These are phyloP conservation scores for Rhizophagus clarus DNA, from an alignment of 192 early-diverging fungal genomes.

Conservation along the genomic window DNA sequence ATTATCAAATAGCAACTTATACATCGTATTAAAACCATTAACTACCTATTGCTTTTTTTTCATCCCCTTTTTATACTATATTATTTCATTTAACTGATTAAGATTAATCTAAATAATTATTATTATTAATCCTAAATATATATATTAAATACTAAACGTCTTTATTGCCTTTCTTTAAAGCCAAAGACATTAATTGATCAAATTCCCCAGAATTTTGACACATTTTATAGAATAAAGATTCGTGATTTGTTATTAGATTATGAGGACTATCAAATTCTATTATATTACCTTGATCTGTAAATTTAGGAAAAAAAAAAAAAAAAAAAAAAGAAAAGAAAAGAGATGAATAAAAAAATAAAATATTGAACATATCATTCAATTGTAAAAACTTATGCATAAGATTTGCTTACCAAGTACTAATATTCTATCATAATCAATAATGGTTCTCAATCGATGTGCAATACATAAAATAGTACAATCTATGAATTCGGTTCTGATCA, in stretches of 20 bases:
- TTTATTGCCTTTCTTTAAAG: not conserved
- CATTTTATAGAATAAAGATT: constrained; percentile 73
- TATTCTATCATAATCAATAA: constrained; percentile 76
- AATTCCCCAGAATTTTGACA: constrained; percentile 85
- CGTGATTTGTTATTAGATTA: constrained; percentile 62
- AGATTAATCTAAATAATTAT: no score
- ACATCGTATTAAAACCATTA: no score
- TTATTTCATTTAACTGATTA: no score
- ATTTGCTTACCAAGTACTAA: constrained; percentile 26
- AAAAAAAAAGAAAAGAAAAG: not conserved
- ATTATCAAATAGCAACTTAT: no score
- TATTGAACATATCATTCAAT: not conserved
- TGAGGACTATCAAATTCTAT: constrained; percentile 82
- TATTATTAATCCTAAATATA: no score
- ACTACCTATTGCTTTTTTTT: no score
- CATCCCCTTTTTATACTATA: no score
- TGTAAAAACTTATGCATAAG: not conserved
- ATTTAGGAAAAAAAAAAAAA: not conserved
- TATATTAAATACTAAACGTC: not conserved
- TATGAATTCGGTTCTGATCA: constrained; percentile 54
- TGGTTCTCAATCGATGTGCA: constrained; percentile 60
- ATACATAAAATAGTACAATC: constrained; percentile 64
- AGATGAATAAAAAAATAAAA: not conserved
- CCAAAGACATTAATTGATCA: constrained; percentile 37
- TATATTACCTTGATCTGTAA: constrained; percentile 67